Evolutionary conservation across 2,329 filamentous ascomycete genomes (phyloP), one percentile per base, ranked within the genome.

Genomic region (Penicillium sclerotiorum): DNA sequence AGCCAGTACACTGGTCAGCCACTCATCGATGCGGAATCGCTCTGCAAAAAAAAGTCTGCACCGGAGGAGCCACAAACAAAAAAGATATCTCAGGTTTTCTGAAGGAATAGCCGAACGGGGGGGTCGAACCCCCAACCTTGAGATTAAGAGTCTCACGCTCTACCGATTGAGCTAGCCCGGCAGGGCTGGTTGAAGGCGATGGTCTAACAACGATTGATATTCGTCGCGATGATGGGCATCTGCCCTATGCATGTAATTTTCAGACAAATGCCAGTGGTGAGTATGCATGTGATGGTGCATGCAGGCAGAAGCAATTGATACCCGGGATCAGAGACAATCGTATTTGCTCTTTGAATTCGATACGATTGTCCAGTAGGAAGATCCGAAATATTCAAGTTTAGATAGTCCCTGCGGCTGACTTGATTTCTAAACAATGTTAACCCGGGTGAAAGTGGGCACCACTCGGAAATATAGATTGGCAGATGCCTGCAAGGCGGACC

Each of bases 121-220:
- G 69, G 69, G 63, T 72, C 64, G 69, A 72, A 71, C 69, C 67
- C 69, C 63, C 65, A 69, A 60, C 66, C 65, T 69, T 69, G 67
- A 67, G 69, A 68, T 70, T 74, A 77, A 76, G 72, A 77, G 73
- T 73, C 74, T 74, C 74, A 77, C 69, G 71, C 70, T 73, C 70
- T 77, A 73, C 67, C 74, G 73, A 77, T 77, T 77, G 74, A 77
- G 74, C 74, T 76, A 76, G 70, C 73, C 73, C 67, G 68, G 73
- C 73, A 57, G 49, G 41, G 39, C 49, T 55, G 35, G 51, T 51
- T 49, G 48, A 38, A 53, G 42, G 18, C 25, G 8, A 2, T 2
- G 5, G 18, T 8, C 18, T 17, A 15, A 22, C n/a, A 33, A 11
- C n/a, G 40, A 33, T 23, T 43, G 17, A 33, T 5, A 33, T 43